phyloP scores from a whole-genome alignment of 2,329 filamentous ascomycete genomes.

The Nothomitra cinnamomea region DNA sequence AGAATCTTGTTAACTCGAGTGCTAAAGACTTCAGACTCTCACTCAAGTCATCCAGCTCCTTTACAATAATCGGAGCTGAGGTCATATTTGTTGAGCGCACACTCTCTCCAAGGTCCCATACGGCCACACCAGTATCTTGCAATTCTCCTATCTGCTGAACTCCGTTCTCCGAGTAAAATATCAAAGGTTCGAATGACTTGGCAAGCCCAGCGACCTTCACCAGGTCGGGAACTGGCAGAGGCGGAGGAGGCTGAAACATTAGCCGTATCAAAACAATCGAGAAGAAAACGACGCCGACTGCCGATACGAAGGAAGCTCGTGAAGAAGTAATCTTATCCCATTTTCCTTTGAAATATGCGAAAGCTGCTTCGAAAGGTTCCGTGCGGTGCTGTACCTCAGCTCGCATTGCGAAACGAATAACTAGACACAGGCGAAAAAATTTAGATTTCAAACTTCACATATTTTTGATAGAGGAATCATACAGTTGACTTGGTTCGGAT shows the following conservation, averaged over 20 bases:
- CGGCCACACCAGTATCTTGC: constrained; percentile 79
- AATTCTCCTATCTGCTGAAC: constrained; percentile 72
- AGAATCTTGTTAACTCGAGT: constrained; percentile 77
- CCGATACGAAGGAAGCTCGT: constrained; percentile 47
- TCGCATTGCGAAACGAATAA: constrained; percentile 73
- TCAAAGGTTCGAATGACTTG: constrained; percentile 81
- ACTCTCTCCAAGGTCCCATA: constrained; percentile 88
- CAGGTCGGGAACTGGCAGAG: constrained; percentile 60
- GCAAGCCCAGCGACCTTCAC: constrained; percentile 83
- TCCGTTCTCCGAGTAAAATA: constrained; percentile 86
- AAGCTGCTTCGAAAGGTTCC: constrained; percentile 61
- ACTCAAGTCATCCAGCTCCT: constrained; percentile 68
- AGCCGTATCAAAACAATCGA: constrained; percentile 47
- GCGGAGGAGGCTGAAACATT: constrained; percentile 49
- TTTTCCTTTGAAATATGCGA: constrained; percentile 44
- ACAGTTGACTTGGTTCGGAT: constrained; percentile 4
- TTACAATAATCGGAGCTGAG: constrained; percentile 69
- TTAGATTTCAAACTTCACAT: constrained; percentile 8
- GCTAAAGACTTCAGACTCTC: constrained; percentile 74
- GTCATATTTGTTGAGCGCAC: constrained; percentile 83
- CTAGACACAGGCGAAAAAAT: too few species aligned
- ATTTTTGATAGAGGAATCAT: constrained; percentile 13
- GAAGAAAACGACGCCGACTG: constrained; percentile 43
- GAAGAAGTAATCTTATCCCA: constrained; percentile 48
- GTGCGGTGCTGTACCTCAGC: constrained; percentile 79